Evolutionary conservation across 768 basidiomycete species (phyloP).

Genomic region (Xerocomus brunneocitrinus): DNA sequence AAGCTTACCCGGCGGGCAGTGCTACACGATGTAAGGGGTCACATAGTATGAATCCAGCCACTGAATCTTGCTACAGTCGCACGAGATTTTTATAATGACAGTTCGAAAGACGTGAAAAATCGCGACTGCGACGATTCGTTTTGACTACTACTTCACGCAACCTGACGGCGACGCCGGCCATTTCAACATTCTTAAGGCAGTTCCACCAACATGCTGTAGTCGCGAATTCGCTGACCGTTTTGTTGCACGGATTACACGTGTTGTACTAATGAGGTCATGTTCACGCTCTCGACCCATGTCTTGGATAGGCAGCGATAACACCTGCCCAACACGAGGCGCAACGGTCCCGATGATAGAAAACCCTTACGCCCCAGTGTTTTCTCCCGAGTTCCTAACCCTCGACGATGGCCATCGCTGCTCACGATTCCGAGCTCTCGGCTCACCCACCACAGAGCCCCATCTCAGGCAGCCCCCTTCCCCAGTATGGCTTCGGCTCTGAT

Average conservation of each 20-base stretch:
- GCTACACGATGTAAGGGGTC: no score
- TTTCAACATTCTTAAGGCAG: not conserved
- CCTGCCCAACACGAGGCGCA: constrained; percentile 31
- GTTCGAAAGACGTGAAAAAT: no score
- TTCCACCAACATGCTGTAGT: not conserved
- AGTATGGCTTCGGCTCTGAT: constrained; percentile 67
- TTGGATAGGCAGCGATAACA: constrained; percentile 29
- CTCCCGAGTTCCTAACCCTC: constrained; percentile 6
- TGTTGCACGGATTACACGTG: constrained; percentile 23
- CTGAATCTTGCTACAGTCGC: no score
- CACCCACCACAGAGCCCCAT: constrained; percentile 22
- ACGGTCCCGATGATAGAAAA: constrained; percentile 26
- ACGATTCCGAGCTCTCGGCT: constrained; percentile 10
- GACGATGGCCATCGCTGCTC: constrained; percentile 25
- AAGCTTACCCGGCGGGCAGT: no score
- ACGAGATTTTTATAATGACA: no score
- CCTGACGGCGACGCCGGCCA: not conserved
- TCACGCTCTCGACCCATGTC: not conserved
- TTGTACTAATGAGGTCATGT: not conserved
- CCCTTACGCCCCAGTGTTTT: constrained; percentile 7
- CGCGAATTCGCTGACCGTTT: not conserved
- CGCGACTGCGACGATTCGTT: no score
- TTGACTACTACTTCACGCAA: not conserved
- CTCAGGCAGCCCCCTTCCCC: constrained; percentile 44
- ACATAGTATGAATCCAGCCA: no score